phyloP scores from a whole-genome alignment of 768 basidiomycete species.

The Asterophora lycoperdoides region DNA sequence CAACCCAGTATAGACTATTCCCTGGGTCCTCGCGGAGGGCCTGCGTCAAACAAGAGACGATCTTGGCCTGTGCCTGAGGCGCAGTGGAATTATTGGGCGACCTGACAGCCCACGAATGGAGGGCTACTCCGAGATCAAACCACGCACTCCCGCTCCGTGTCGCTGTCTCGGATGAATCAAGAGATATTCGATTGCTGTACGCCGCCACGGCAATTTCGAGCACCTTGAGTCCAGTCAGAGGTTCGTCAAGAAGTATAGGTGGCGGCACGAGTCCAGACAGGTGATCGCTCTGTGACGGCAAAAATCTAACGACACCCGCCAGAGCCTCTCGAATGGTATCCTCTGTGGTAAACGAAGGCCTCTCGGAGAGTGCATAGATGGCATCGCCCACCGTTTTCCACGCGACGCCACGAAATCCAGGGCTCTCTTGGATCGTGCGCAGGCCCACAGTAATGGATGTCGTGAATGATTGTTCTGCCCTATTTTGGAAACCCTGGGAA shows the following conservation, averaged over 20 bases:
- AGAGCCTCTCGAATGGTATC: constrained; percentile 31
- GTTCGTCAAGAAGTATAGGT: constrained; percentile 21
- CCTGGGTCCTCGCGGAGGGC: constrained; percentile 71
- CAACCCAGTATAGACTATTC: constrained; percentile 77
- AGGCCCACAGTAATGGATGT: constrained; percentile 52
- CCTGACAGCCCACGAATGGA: constrained; percentile 46
- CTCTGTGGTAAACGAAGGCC: constrained; percentile 46
- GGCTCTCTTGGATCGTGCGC: constrained; percentile 41
- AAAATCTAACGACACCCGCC: constrained; percentile 30
- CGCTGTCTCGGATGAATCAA: constrained; percentile 49
- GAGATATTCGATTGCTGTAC: constrained; percentile 57
- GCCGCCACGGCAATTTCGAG: constrained; percentile 53
- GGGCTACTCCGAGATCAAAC: constrained; percentile 68
- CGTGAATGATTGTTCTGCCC: constrained; percentile 73
- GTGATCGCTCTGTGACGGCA: constrained; percentile 37
- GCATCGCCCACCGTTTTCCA: constrained; percentile 89
- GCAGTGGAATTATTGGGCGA: constrained; percentile 26
- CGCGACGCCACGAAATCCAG: constrained; percentile 63
- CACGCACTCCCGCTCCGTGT: constrained; percentile 56
- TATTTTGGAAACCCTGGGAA: constrained; percentile 61
- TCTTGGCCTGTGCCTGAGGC: constrained; percentile 35
- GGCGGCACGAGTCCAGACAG: constrained; percentile 38
- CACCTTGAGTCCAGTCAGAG: constrained; percentile 31
- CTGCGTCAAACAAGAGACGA: constrained; percentile 54
- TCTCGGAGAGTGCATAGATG: constrained; percentile 57